Evolutionary conservation across 2,329 filamentous ascomycete genomes (phyloP).

Genomic region (Colletotrichum tropicicola): DNA sequence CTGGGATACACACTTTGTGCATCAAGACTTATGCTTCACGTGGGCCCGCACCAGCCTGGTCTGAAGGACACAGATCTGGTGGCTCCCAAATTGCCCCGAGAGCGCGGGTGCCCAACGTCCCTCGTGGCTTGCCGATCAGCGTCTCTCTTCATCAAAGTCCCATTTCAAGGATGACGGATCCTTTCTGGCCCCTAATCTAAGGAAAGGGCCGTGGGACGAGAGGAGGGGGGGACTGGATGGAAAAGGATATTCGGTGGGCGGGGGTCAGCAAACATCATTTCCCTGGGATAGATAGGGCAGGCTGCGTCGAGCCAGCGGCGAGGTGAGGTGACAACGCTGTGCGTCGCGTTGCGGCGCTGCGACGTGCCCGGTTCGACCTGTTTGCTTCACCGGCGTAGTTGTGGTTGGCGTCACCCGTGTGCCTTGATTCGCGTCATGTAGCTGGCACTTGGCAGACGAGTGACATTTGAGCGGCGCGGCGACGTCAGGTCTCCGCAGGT

Average conservation of each 20-base stretch:
- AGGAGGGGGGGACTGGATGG: background rate
- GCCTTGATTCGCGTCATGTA: background rate
- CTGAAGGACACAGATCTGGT: background rate
- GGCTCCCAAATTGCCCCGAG: slow-evolving; percentile 2
- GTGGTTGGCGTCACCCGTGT: background rate
- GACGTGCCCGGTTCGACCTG: background rate
- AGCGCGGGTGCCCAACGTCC: slow-evolving; percentile 13
- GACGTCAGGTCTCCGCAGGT: background rate
- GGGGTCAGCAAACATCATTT: slow-evolving; percentile 27
- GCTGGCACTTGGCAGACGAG: background rate
- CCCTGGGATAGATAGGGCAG: slow-evolving; percentile 12
- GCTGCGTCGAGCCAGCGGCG: background rate
- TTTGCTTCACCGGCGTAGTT: slow-evolving; percentile 3
- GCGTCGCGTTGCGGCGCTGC: background rate
- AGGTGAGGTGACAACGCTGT: background rate
- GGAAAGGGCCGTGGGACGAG: slow-evolving; percentile 12
- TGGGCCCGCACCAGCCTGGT: background rate
- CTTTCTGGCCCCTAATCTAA: slow-evolving; percentile 16
- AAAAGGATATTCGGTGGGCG: slow-evolving; percentile 23
- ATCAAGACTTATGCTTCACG: background rate
- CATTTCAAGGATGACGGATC: slow-evolving; percentile 11
- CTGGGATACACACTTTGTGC: background rate
- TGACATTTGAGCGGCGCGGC: background rate
- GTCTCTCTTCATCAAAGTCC: slow-evolving; percentile 16
- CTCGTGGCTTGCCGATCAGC: slow-evolving; percentile 23